Evolutionary conservation across 2,329 filamentous ascomycete species (phyloP), one percentile per base, ranked within the genome.

Genomic region (Lomentospora prolificans): DNA sequence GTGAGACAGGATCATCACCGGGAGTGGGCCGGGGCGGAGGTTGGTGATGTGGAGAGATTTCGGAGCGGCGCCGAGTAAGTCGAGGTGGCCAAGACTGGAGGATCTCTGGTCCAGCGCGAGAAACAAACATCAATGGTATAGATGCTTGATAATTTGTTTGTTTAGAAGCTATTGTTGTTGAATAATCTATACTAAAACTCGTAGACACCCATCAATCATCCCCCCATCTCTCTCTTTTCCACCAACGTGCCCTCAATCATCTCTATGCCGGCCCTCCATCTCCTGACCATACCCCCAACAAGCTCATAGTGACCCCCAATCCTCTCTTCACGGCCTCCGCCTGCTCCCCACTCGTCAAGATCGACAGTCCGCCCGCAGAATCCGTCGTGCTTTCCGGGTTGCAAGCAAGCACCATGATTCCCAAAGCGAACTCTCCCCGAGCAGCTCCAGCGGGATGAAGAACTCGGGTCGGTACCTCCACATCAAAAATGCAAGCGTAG

Each of bases 401-500:
- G 25, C 24, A 51, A n/a, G 48, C 48, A 10, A 51, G 24, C 1
- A 51, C 25, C 48, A 51, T 51, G 48, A 51, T 51, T 7, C 48
- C 48, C 25, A 51, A 17, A 51, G 24, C 25, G 48, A 25, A 12
- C 10, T 51, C 48, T 51, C 30, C 24, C 48, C 9, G 22, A 51
- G 14, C 25, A 51, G 24, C 24, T 51, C 48, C 48, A 51, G 48
- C 9, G 48, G 48, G 48, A 51, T 51, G 48, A 51, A 51, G 48
- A 31, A 51, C 48, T 22, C 6, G 2, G 48, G 48, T 25, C 48
- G 48, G 48, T 31, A 31, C 24, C 6, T 31, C 24, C 24, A 28
- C 14, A 51, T 14, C 10, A 51, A 19, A 25, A 51, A 31, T 9
- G 48, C 48, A 7, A 51, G 48, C 1, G 27, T 9, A 3, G 30